Conservation (phyloP, 345 rosid species). For the Melaleuca alternifolia region DNA sequence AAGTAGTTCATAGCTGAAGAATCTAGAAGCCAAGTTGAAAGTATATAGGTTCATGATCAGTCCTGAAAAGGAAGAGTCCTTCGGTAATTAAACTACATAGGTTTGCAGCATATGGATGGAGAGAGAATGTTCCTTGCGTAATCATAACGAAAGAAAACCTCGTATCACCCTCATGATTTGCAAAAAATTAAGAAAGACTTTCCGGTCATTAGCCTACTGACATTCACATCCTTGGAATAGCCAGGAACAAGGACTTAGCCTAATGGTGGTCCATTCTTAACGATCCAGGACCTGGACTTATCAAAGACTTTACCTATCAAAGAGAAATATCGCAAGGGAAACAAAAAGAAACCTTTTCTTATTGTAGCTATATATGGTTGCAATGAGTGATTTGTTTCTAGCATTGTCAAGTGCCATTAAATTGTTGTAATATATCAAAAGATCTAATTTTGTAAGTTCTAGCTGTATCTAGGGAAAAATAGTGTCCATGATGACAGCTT, state of each 20-base stretch:
- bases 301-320: not conserved
- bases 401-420: not conserved
- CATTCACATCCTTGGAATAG: not conserved
- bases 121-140: not conserved
- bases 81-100: not conserved
- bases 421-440: not conserved
- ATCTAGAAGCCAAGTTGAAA: not conserved
- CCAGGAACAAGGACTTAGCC: not conserved
- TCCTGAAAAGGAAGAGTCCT: not conserved
- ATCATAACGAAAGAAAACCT: not conserved
- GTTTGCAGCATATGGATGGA: not conserved
- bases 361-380: not conserved
- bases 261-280: not conserved
- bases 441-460: not conserved
- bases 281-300: not conserved
- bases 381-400: not conserved
- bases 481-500: not conserved
- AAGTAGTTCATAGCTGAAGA: not conserved
- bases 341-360: not conserved
- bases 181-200: not conserved
- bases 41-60: not conserved
- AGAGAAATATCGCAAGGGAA: not conserved
- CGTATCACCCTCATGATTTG: not conserved
- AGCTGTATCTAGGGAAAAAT: not conserved
- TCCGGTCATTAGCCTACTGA: not conserved